Base-by-base conservation (phyloP, 2,329 filamentous ascomycete genomes). In the Ploettnerulaceae sp. region DNA sequence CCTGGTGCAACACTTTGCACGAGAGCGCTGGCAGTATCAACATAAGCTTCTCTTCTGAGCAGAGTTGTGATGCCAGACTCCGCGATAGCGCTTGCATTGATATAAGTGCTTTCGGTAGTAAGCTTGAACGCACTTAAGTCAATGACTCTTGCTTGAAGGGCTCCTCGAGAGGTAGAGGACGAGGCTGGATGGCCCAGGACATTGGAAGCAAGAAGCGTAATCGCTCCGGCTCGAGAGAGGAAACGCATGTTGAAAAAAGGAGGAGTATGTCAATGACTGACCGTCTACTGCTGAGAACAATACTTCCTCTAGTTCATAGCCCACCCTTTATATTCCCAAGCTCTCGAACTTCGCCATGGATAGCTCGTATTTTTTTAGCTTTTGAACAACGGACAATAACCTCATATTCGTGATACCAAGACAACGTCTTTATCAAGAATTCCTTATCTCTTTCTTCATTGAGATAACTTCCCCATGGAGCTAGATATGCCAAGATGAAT, bases 21-120 rank as follows among this genome's bases (percentile, higher is more conserved):
- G 25, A 73, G 57, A n/a, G 67, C 67, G 3, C 62, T 69, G 2
- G 72, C 72, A 11, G 69, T 68, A 29, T 69, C 66, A 15, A 73
- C 62, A 39, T 72, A 73, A 17, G 33, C 45, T n/a, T 20, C 52
- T 50, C 52, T 49, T 29, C 45, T 53, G 12, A 14, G 22, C 17
- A 47, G 9, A n/a, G 21, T 15, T 37, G 12, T 12, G 12, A 43
- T 14, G 29, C 18, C 45, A 29, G 45, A 41, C 7, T 41, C 28
- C 9, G 32, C 36, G 6, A 35, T 48, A 18, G 26, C 31, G 9
- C 47, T 48, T 2, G 34, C 40, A 43, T 53, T 49, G 35, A 17
- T 47, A 40, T 54, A 57, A 2, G 46, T 43, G n/a, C 50, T 34
- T 12, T 22, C 35, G 14, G 52, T 53, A 4, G 36, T 42, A 9